A percentile compares a stretch with the other conserved stretches of the same genome.
Evolutionary conservation across 108 stramenopile genomes (phyloP).

Genomic region (Nannochloropsis gaditana): DNA sequence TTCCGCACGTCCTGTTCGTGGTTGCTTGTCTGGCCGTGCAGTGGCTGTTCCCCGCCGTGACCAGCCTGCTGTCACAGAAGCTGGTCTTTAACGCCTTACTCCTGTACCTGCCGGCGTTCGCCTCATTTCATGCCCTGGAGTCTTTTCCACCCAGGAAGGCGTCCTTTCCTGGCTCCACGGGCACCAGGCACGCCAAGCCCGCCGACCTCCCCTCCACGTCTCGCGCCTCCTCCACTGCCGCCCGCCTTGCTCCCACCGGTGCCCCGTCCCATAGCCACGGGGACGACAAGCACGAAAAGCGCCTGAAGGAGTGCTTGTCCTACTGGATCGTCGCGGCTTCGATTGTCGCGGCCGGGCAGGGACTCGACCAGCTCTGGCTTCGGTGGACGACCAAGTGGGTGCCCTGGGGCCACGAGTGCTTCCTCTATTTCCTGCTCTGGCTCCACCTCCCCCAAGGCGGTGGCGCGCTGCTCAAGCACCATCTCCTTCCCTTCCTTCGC

Average conservation of each 20-base stretch:
- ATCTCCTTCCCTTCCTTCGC: not conserved
- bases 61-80: not conserved
- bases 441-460: not conserved
- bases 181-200: not conserved
- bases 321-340: not conserved
- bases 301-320: not conserved
- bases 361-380: not conserved
- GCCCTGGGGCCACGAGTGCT: not conserved
- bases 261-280: not conserved
- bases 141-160: not conserved
- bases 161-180: not conserved
- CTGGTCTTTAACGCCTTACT: not conserved
- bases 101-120: not conserved
- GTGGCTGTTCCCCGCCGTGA: not conserved
- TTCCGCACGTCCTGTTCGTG: constrained; percentile 1
- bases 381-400: not conserved
- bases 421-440: not conserved
- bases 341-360: not conserved
- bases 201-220: not conserved
- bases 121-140: not conserved
- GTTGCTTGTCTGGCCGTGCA: not conserved
- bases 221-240: not conserved
- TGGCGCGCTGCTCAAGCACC: not conserved
- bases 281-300: not conserved
- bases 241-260: not conserved